phyloP scores from a whole-genome alignment of 139 green algal genomes.

The Picochlorum sp. region DNA sequence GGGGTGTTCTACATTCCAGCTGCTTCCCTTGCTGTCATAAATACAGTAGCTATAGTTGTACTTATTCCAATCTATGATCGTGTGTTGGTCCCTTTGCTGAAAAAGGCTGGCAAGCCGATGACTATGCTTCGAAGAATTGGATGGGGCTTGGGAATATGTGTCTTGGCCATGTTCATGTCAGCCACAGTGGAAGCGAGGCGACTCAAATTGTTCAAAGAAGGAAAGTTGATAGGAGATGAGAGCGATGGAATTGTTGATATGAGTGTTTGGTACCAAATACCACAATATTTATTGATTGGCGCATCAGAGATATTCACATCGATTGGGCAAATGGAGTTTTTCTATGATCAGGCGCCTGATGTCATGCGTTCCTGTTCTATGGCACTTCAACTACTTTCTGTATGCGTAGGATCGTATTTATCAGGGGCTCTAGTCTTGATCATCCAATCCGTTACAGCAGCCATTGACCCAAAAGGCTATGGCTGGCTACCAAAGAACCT shows the following conservation, averaged over 20 bases:
- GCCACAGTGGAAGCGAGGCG: slow-evolving; percentile 56
- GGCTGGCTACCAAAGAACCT: slow-evolving; percentile 46
- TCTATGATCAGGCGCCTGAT: slow-evolving; percentile 88
- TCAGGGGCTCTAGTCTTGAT: slow-evolving; percentile 48
- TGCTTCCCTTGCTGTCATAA: slow-evolving; percentile 77
- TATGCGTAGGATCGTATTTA: slow-evolving; percentile 71
- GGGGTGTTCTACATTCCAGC: slow-evolving; percentile 53
- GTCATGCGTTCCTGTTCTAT: slow-evolving; percentile 85
- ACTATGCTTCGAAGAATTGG: slow-evolving; percentile 73
- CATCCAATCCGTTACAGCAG: slow-evolving; percentile 12
- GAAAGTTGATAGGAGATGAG: slow-evolving; percentile 4
- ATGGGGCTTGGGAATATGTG: slow-evolving; percentile 65
- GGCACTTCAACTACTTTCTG: slow-evolving; percentile 72
- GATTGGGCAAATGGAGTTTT: slow-evolving; percentile 91
- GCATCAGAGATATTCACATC: slow-evolving; percentile 71
- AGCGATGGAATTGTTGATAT: slow-evolving; percentile 13
- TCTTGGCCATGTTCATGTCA: slow-evolving; percentile 60
- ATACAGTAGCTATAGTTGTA: slow-evolving; percentile 72
- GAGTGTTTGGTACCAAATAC: slow-evolving; percentile 60
- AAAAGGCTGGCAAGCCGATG: slow-evolving; percentile 29
- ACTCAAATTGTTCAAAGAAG: slow-evolving; percentile 31
- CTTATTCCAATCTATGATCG: slow-evolving; percentile 81
- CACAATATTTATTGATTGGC: slow-evolving; percentile 77
- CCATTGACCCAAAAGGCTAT: background rate
- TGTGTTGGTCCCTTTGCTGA: slow-evolving; percentile 51